Evolutionary conservation across 495 filamentous ascomycete genomes (phyloP).

Genomic region (Xylaria palmicola): DNA sequence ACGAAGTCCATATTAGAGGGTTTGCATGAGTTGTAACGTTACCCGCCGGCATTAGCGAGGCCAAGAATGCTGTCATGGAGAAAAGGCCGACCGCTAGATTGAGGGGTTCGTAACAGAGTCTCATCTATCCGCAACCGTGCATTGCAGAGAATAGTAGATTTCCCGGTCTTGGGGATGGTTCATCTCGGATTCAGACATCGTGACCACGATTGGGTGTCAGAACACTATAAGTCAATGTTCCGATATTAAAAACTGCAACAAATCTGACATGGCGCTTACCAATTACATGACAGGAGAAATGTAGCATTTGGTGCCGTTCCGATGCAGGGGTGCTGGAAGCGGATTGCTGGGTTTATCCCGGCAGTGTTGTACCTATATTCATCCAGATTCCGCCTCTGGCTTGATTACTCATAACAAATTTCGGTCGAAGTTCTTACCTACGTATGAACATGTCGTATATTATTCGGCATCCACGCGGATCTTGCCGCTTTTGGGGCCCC

Average conservation of each 20-base stretch:
- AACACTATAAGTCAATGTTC: neutral
- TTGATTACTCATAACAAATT: neutral
- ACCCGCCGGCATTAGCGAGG: neutral
- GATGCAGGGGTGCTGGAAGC: neutral
- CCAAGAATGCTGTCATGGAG: neutral
- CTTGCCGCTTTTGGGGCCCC: neutral
- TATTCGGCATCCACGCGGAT: neutral
- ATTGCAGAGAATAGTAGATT: neutral
- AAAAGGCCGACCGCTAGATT: neutral
- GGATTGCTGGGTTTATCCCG: neutral
- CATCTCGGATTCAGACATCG: neutral
- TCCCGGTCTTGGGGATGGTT: constrained; percentile 12
- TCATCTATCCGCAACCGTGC: neutral
- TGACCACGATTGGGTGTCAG: neutral
- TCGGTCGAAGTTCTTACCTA: neutral
- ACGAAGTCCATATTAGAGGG: neutral
- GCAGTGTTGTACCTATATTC: constrained; percentile 5
- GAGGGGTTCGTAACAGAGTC: neutral
- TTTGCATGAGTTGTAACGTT: neutral
- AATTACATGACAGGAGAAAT: neutral
- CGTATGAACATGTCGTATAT: neutral
- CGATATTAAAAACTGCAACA: constrained; percentile 5
- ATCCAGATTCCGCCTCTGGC: neutral
- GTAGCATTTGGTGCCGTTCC: neutral
- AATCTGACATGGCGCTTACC: neutral